These are phyloP conservation scores for Annulohypoxylon moriforme DNA, from an alignment of 495 filamentous ascomycete genomes.

Conservation along the genomic window DNA sequence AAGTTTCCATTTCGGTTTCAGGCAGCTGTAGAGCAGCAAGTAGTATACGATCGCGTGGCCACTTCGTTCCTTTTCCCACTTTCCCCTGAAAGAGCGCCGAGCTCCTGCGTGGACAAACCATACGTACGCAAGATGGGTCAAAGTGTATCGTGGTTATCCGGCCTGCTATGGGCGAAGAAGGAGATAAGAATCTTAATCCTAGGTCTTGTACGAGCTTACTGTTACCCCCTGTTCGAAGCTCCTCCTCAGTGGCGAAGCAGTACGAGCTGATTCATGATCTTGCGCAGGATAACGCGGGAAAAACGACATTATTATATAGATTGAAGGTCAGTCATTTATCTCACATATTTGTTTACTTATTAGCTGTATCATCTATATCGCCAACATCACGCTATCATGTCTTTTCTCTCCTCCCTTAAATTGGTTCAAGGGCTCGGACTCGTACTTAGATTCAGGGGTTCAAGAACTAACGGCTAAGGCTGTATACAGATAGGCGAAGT, in stretches of 20 bases:
- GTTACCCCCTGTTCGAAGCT: conserved; percentile 35
- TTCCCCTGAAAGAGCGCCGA: conserved; percentile 5
- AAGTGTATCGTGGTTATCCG: conserved; percentile 79
- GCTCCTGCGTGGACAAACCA: conserved; percentile 12
- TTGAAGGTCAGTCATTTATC: conserved; percentile 74
- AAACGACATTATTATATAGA: conserved; percentile 95
- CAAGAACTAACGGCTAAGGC: conserved; percentile 19
- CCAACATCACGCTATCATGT: not conserved
- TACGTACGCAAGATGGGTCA: conserved; percentile 74
- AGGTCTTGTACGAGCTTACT: conserved; percentile 76
- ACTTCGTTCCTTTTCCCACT: not conserved
- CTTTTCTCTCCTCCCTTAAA: not conserved
- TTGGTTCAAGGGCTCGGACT: not conserved
- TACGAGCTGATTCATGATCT: conserved; percentile 27
- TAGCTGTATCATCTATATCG: not conserved
- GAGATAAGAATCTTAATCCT: conserved; percentile 97
- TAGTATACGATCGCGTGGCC: conserved; percentile 32
- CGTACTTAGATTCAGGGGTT: not conserved
- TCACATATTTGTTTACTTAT: conserved; percentile 1
- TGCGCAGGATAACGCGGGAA: conserved; percentile 93
- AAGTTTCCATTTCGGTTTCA: conserved; percentile 4
- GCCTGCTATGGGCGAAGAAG: conserved; percentile 89
- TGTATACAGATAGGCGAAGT: conserved; percentile 88
- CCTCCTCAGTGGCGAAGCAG: conserved; percentile 24
- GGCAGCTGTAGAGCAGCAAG: conserved; percentile 23